Evolutionary conservation across 2,329 filamentous ascomycete species (phyloP).

Genomic region (Plectosphaerella sp.): DNA sequence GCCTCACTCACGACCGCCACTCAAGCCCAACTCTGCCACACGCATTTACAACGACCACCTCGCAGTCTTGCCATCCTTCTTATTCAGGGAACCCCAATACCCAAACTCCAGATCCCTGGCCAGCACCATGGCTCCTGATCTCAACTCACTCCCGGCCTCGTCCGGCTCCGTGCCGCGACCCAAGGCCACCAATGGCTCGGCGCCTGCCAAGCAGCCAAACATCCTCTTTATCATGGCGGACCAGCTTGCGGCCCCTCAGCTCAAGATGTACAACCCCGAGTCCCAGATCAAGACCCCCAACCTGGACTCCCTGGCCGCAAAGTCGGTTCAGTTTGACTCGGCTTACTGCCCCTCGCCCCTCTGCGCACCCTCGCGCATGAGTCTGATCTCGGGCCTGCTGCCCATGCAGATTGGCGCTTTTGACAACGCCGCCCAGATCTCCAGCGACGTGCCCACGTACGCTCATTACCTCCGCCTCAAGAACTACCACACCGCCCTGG

Average conservation of each 20-base stretch:
- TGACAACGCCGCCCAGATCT: conserved; percentile 84
- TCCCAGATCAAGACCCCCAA: conserved; percentile 92
- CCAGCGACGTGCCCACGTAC: conserved; percentile 83
- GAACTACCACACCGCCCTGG: conserved; percentile 85
- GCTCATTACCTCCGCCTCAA: conserved; percentile 82
- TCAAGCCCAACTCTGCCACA: background rate
- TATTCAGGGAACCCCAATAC: background rate
- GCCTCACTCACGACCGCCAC: background rate
- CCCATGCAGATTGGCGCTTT: conserved; percentile 89
- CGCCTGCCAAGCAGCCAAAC: conserved; percentile 30
- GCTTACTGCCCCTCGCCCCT: conserved; percentile 93
- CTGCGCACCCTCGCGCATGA: conserved; percentile 89
- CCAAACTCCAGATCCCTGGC: background rate
- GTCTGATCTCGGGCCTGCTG: conserved; percentile 87
- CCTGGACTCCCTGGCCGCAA: conserved; percentile 75
- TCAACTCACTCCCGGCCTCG: conserved; percentile 65
- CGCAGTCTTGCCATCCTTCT: background rate
- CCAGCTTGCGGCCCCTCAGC: conserved; percentile 83
- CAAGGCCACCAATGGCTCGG: conserved; percentile 7
- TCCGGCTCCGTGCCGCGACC: conserved; percentile 17
- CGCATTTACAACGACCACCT: background rate
- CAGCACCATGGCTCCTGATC: conserved; percentile 64
- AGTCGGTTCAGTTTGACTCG: conserved; percentile 85
- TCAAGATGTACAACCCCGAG: conserved; percentile 86
- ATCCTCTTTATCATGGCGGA: conserved; percentile 88